These are phyloP conservation scores for Populus nigra DNA, from an alignment of 345 rosid species.

Conservation along the genomic window DNA sequence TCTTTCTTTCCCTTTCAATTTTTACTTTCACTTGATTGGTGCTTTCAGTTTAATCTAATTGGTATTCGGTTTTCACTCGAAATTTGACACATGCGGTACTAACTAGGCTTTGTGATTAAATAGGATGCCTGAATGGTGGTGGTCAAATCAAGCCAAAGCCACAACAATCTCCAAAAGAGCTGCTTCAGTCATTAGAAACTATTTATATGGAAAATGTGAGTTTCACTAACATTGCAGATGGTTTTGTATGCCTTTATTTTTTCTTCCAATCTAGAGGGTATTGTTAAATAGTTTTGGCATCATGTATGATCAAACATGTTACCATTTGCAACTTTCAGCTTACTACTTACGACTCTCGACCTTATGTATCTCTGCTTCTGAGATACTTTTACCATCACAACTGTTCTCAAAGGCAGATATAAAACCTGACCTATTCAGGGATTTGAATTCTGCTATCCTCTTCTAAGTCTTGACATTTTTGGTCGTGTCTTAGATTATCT, in stretches of 20 bases:
- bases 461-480: background rate
- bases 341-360: background rate
- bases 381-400: background rate
- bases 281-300: background rate
- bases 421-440: background rate
- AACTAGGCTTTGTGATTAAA: background rate
- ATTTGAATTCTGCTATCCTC: background rate
- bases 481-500: background rate
- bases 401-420: background rate
- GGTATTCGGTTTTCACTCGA: background rate
- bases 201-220: slow-evolving; percentile 76
- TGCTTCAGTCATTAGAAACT: slow-evolving; percentile 62
- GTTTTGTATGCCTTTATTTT: background rate
- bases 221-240: background rate
- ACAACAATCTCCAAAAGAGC: slow-evolving; percentile 71
- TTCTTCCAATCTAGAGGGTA: background rate
- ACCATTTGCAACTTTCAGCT: background rate
- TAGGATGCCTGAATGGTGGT: slow-evolving; percentile 94
- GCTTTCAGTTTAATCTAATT: background rate
- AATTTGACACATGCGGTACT: slow-evolving; percentile 1
- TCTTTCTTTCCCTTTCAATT: background rate
- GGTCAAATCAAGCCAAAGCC: slow-evolving; percentile 91
- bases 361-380: background rate
- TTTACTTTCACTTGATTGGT: background rate
- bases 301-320: background rate